Percentiles rank a stretch among this genome's conserved stretches.
Evolutionary conservation across 805 yeast genomes (phyloP).

Genomic region (Metschnikowia koreensis): DNA sequence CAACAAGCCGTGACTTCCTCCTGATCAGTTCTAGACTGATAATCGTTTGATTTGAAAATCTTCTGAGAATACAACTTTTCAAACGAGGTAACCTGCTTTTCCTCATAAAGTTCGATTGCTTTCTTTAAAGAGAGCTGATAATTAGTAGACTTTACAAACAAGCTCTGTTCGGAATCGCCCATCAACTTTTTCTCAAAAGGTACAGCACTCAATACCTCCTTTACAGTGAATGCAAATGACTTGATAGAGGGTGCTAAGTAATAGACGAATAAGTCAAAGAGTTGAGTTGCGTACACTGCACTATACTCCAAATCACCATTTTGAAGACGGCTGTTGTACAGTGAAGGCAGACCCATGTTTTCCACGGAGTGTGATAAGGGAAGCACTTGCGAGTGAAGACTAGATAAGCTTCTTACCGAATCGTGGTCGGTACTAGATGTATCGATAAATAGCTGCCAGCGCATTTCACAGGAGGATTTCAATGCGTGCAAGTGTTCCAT

Average conservation of each 20-base stretch:
- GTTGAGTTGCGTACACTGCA: constrained; percentile 37
- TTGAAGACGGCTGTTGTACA: constrained; percentile 19
- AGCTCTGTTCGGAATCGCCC: constrained; percentile 22
- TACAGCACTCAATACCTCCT: constrained; percentile 56
- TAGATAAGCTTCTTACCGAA: constrained; percentile 24
- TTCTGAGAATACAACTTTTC: constrained; percentile 56
- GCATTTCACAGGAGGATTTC: constrained; percentile 66
- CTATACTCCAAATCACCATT: constrained; percentile 20
- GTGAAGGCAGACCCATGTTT: constrained; percentile 20
- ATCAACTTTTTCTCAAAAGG: constrained; percentile 46
- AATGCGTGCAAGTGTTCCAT: constrained; percentile 64
- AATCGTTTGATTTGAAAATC: constrained; percentile 40
- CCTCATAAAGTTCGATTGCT: constrained; percentile 56
- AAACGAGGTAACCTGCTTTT: constrained; percentile 57
- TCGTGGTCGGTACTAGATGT: constrained; percentile 6
- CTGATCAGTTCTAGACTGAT: constrained; percentile 53
- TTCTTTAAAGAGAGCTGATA: constrained; percentile 45
- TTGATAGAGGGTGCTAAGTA: constrained; percentile 72
- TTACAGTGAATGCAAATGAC: constrained; percentile 61
- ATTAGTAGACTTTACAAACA: constrained; percentile 41
- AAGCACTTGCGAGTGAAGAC: constrained; percentile 19
- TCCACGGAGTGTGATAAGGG: constrained; percentile 29
- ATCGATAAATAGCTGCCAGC: constrained; percentile 50
- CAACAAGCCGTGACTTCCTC: constrained; percentile 84
- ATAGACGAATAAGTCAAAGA: constrained; percentile 65